Evolutionary conservation across 1,284 basidiomycete species (phyloP), one percentile per base, ranked within the genome.

Genomic region (Polyporus tsugae): DNA sequence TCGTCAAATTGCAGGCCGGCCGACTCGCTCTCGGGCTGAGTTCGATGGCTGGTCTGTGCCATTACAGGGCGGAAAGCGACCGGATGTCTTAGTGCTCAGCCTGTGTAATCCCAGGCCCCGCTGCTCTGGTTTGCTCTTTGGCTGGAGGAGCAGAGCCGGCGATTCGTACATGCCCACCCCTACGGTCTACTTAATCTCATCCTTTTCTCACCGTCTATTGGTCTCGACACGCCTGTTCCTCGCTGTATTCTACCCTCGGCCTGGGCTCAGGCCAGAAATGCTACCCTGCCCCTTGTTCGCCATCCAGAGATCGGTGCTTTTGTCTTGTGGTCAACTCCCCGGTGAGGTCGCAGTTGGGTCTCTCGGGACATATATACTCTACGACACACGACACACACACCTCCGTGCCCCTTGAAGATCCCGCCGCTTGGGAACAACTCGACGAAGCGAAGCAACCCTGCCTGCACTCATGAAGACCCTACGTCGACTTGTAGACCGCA

Each of bases 71-170:
- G 81, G 75, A 86, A 67, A 87, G 59, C 65, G 70, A 82, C 69
- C 73, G 85, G 78, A 83, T 81, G 76, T 86, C 84, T 85, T 78
- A 86, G 84, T 81, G 85, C 85, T 84, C 81, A 80, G 79, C 79
- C 75, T 70, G 61, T 57, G 46, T 25, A 35, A 60, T 36, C 42
- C 11, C 44, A 25, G 68, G 78, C 79, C 77, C 71, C 75, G 80
- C 80, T 75, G 73, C 70, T 78, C 74, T 71, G 71, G 72, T 57
- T 63, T 36, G 22, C 58, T 52, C 42, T 66, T 70, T 49, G 62
- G 61, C 75, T 68, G 77, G 77, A 78, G 73, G 75, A 71, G 82
- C 80, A 82, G 81, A 81, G 83, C 83, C 81, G 83, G 83, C 72
- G 78, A 80, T 83, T 82, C 84, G 79, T 76, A 84, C 82, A 84